These are phyloP conservation scores for Microbotryum saponariae DNA, from an alignment of 1,284 basidiomycete species.

Conservation along the genomic window DNA sequence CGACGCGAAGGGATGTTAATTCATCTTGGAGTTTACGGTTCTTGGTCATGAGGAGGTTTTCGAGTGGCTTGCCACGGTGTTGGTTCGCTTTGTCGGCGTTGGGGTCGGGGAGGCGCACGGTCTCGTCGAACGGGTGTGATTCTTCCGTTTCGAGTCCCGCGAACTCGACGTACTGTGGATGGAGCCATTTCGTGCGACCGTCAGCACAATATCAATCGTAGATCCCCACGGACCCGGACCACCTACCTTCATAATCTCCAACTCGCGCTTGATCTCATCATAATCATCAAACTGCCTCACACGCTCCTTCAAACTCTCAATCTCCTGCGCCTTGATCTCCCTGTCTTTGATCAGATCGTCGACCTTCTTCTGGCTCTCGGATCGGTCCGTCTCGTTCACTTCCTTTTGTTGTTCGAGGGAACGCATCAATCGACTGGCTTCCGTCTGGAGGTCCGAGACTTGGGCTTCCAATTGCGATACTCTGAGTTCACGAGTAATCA, in stretches of 20 bases:
- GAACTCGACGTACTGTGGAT: constrained; percentile 77
- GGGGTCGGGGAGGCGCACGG: constrained; percentile 70
- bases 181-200: not conserved
- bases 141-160: constrained; percentile 48
- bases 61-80: constrained; percentile 71
- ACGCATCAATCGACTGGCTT: constrained; percentile 60
- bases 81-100: constrained; percentile 72
- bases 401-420: constrained; percentile 64
- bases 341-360: constrained; percentile 51
- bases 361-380: constrained; percentile 6
- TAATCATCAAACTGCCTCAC: constrained; percentile 73
- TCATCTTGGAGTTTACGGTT: constrained; percentile 93
- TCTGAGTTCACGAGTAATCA: constrained; percentile 42
- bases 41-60: constrained; percentile 82
- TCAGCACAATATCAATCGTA: not conserved
- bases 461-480: constrained; percentile 64
- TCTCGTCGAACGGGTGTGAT: constrained; percentile 54
- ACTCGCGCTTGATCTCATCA: constrained; percentile 89
- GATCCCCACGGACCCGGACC: too few relatives aligned
- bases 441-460: constrained; percentile 62
- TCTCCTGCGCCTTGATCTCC: constrained; percentile 55
- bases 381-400: constrained; percentile 46
- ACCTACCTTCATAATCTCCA: constrained; percentile 88
- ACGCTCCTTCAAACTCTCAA: constrained; percentile 52
- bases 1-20: constrained; percentile 77